phyloP scores from a whole-genome alignment of 169 alveolate species.

The Perkinsus chesapeaki region DNA sequence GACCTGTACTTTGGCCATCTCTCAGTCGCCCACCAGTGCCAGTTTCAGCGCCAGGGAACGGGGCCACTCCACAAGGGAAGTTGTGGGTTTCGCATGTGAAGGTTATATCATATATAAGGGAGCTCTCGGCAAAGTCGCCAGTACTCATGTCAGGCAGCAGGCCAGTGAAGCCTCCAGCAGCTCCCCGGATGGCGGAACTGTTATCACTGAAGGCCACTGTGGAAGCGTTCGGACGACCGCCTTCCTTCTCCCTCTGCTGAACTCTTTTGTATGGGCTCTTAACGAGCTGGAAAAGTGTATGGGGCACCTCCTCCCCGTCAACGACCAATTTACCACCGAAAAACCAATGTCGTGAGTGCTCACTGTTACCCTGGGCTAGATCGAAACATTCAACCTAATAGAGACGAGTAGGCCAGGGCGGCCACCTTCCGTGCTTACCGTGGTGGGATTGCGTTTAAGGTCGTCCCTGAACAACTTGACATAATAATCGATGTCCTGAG shows the following conservation, averaged over 20 bases:
- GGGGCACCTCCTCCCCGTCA: constrained; percentile 17
- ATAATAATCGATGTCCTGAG: constrained; percentile 31
- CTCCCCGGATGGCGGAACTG: constrained; percentile 31
- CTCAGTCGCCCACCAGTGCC: constrained; percentile 20
- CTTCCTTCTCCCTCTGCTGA: neutral
- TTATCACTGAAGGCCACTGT: constrained; percentile 39
- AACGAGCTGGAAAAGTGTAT: constrained; percentile 14
- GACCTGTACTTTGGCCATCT: constrained; percentile 9
- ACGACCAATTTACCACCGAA: constrained; percentile 39
- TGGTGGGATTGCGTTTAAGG: constrained; percentile 44
- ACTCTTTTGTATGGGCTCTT: neutral
- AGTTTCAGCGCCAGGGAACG: constrained; percentile 30
- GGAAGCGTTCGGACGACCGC: neutral
- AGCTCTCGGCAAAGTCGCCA: constrained; percentile 1
- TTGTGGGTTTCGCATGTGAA: constrained; percentile 37
- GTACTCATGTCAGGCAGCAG: neutral
- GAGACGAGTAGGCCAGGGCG: neutral
- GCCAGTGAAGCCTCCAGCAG: neutral
- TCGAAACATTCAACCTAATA: constrained; percentile 31
- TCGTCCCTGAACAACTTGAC: constrained; percentile 23
- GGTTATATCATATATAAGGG: constrained; percentile 18
- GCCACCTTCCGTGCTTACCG: neutral
- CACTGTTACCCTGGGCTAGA: constrained; percentile 44
- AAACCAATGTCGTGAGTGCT: constrained; percentile 38
- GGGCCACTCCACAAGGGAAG: constrained; percentile 40